Base-by-base conservation (phyloP, 306 rosid genomes). In the Heteromeles arbutifolia region DNA sequence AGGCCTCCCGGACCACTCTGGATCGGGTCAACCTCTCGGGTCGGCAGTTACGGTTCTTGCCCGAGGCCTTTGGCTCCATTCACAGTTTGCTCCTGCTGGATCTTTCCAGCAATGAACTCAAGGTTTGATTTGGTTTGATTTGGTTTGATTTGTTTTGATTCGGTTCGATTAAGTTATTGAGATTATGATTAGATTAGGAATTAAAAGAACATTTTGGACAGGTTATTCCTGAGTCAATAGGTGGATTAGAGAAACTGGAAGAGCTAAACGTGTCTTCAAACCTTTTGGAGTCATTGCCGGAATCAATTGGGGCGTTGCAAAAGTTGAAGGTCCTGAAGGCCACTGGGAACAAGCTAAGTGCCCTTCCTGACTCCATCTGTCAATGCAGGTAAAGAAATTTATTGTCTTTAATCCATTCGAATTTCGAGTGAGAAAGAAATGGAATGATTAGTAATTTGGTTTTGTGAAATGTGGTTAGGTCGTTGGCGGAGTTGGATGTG, bases 401-500 rank as follows among this genome's bases (percentile, higher is more conserved):
- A 50, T 17, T 5, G 21, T 50, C 18, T 9, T 50, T 50, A 50
- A 5, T 50, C 54, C 2, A 37, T 2, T 17, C 54, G 11, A 65
- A 32, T 34, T 22, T 4, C 11, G 41, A 39, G 76, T 8, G 56
- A 24, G 39, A 5, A 41, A 57, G 53, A 4, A 39, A 66, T 43
- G 28, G 69, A 61, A 43, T 61, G 58, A 73, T 28, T 43, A 61
- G 52, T 28, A 10, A 26, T 39, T 67, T 67, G 52, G 17, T 11
- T 26, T 11, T 44, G 56, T 6, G 11, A 41, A 79, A 77, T 82
- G 73, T 67, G 66, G 18, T 62, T 84, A 96, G 99, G 88, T 92
- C 98, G 63, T 80, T 96, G 90, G 98, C 92, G 85, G 98, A 89
- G 91, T 81, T 96, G 78, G 93, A 96, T 82, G 97, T 79, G 62